A percentile compares a stretch with the other conserved stretches of the same genome.
Evolutionary conservation across 257 asterid genomes (phyloP).

Genomic region (Gentiana straminea): DNA sequence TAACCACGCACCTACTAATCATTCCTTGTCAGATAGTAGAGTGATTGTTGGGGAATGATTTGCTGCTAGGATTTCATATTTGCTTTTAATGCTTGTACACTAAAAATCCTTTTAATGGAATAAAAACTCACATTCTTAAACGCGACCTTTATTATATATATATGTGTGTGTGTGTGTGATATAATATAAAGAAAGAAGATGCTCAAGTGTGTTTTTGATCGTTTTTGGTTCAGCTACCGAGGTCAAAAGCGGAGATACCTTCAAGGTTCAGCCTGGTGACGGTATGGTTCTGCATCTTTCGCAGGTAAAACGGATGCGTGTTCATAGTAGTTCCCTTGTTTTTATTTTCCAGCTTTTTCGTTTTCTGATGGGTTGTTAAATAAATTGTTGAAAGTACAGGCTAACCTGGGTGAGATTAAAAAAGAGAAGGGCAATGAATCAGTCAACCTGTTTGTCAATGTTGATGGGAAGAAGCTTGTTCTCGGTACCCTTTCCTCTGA

Average conservation of each 20-base stretch:
- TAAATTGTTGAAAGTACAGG: conserved; percentile 23
- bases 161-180: background rate
- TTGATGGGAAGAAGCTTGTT: conserved; percentile 58
- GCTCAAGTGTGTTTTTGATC: background rate
- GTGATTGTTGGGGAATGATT: background rate
- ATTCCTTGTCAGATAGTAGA: background rate
- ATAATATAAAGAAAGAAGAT: no score
- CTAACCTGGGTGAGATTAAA: conserved; percentile 55
- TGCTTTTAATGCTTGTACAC: no score
- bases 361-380: background rate
- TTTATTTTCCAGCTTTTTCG: background rate
- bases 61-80: background rate
- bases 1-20: no score
- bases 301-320: conserved; percentile 31
- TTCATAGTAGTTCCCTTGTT: background rate
- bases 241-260: conserved; percentile 52
- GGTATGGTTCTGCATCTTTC: conserved; percentile 61
- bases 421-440: conserved; percentile 40
- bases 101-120: background rate
- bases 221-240: conserved; percentile 34
- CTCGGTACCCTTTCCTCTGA: conserved; percentile 63
- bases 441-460: conserved; percentile 35
- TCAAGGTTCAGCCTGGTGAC: conserved; percentile 41
- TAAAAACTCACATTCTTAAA: background rate
- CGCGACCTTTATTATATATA: no score